Percentiles rank a stretch among this genome's conserved stretches.
Conservation (phyloP, 345 rosid genomes). For the Bruguiera sexangula region DNA sequence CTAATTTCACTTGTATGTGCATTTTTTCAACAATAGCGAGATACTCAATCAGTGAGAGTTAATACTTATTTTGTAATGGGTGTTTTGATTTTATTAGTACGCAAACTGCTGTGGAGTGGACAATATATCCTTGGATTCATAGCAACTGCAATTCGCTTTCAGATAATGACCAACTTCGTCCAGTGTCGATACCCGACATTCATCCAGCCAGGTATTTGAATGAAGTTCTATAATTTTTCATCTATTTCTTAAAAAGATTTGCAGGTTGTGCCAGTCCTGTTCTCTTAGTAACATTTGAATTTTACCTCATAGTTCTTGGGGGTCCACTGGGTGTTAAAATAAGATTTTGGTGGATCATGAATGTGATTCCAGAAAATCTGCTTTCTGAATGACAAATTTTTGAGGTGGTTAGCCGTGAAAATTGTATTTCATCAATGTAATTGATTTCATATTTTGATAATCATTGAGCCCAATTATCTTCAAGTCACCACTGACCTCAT, state of each 20-base stretch:
- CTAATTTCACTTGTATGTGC: background rate
- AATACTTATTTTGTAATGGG: background rate
- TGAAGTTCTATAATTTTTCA: background rate
- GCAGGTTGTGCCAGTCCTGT: background rate
- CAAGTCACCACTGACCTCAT: conserved; percentile 7
- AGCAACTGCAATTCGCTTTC: conserved; percentile 94
- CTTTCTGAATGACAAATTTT: too few relatives aligned
- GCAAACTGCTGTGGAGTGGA: conserved; percentile 70
- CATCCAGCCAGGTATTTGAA: conserved; percentile 81
- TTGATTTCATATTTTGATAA: background rate
- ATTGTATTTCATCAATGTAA: background rate
- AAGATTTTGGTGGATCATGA: too few relatives aligned
- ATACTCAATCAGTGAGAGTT: conserved; percentile 3
- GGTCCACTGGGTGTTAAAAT: too few relatives aligned
- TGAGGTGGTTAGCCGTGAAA: background rate
- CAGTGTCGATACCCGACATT: conserved; percentile 78
- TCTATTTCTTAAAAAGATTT: conserved; percentile 2
- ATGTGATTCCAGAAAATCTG: too few relatives aligned
- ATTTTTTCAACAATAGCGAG: background rate
- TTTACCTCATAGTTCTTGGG: too few relatives aligned
- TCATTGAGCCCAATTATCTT: background rate
- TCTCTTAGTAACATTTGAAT: background rate
- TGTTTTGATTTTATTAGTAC: conserved; percentile 36
- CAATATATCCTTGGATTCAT: conserved; percentile 93
- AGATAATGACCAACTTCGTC: conserved; percentile 84